A percentile compares a stretch with the other conserved stretches of the same genome.
These are phyloP conservation scores for Lodderomyces theae DNA, from an alignment of 1,139 yeast species.

Conservation along the genomic window DNA sequence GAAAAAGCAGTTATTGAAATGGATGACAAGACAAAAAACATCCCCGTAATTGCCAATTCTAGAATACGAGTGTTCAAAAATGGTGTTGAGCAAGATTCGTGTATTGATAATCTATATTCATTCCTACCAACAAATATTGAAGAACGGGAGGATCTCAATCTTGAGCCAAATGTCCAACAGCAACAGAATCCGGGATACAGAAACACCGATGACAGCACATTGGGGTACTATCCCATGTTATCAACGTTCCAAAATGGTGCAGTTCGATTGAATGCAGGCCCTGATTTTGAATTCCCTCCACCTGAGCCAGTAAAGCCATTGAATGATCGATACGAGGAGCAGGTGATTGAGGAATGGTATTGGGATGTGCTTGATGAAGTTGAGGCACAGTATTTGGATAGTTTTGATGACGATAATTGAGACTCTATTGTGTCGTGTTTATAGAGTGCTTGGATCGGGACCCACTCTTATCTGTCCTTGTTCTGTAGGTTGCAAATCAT, in stretches of 20 bases:
- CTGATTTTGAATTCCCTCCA: conserved; percentile 52
- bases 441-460: conserved; percentile 18
- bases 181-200: conserved; percentile 48
- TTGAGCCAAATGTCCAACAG: conserved; percentile 38
- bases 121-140: conserved; percentile 59
- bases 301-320: conserved; percentile 43
- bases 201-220: conserved; percentile 70
- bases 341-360: conserved; percentile 74
- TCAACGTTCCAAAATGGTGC: conserved; percentile 81
- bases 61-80: conserved; percentile 69
- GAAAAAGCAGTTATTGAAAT: conserved; percentile 51
- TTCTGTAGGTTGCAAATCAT: too few relatives aligned
- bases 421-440: conserved; percentile 7
- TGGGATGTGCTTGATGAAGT: conserved; percentile 87
- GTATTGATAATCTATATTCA: conserved; percentile 63
- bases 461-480: conserved; percentile 18
- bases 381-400: conserved; percentile 61
- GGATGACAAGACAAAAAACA: conserved; percentile 22
- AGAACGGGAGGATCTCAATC: conserved; percentile 22
- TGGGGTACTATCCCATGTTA: conserved; percentile 90
- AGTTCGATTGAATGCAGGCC: conserved; percentile 69
- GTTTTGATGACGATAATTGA: conserved; percentile 26
- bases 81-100: conserved; percentile 57
- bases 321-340: conserved; percentile 62
- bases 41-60: conserved; percentile 54